These are phyloP conservation scores for Aspergillus indologenus DNA, from an alignment of 495 filamentous ascomycete genomes.

Conservation along the genomic window DNA sequence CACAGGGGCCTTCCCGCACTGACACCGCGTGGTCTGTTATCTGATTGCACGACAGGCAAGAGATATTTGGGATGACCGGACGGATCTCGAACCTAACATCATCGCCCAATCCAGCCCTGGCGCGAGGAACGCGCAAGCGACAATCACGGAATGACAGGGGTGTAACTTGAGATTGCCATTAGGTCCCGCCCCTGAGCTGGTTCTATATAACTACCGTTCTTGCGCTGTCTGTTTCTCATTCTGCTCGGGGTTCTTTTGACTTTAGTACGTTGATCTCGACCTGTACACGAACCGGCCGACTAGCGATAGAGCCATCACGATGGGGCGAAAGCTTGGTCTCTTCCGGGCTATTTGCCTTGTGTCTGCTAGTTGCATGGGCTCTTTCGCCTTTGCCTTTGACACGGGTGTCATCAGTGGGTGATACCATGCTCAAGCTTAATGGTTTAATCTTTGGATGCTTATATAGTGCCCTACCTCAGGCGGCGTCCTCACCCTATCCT, in stretches of 20 bases:
- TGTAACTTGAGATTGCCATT: not conserved
- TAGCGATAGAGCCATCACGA: slow-evolving; percentile 4
- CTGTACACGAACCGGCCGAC: not conserved
- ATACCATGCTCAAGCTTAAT: not conserved
- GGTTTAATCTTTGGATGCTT: not conserved
- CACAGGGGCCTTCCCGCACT: not conserved
- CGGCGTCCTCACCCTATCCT: slow-evolving; percentile 36
- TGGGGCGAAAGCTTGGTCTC: slow-evolving; percentile 35
- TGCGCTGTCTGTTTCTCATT: not conserved
- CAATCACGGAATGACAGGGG: not conserved
- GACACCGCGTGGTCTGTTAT: not conserved
- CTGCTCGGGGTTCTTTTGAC: not conserved
- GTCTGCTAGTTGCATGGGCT: slow-evolving; percentile 39
- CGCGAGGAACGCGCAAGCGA: slow-evolving; percentile 8
- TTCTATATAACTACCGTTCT: slow-evolving; percentile 1
- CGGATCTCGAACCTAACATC: not conserved
- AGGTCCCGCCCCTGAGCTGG: not conserved
- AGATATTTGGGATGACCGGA: not conserved
- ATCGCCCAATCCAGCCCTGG: not conserved
- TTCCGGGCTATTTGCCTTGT: slow-evolving; percentile 34
- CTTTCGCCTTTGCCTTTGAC: slow-evolving; percentile 40
- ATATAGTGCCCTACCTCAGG: slow-evolving; percentile 14
- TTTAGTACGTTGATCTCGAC: not conserved
- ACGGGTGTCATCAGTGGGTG: slow-evolving; percentile 36
- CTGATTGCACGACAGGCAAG: slow-evolving; percentile 4